These are phyloP conservation scores for Purshia tridentata DNA, from an alignment of 306 rosid species.

Conservation along the genomic window DNA sequence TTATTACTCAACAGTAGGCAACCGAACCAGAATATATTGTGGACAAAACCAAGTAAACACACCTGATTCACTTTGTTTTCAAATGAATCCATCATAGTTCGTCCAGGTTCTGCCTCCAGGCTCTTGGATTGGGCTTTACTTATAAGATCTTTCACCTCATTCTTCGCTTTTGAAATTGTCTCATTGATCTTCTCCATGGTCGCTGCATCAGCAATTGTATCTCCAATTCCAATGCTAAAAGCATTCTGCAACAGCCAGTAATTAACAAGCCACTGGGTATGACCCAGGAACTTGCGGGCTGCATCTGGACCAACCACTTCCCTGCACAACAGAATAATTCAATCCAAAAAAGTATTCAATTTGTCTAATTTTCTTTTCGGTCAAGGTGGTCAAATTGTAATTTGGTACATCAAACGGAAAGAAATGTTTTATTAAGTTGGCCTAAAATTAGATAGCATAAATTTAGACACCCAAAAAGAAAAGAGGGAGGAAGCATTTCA, in stretches of 20 bases:
- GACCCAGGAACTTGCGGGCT: constrained; percentile 97
- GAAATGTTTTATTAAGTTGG: no score
- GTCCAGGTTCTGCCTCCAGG: constrained; percentile 95
- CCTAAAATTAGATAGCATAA: no score
- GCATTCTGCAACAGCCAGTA: constrained; percentile 97
- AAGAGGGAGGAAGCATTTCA: no score
- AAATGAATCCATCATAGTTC: constrained; percentile 96
- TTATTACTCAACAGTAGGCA: constrained; percentile 17
- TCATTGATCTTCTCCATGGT: constrained; percentile 92
- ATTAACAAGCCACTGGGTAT: constrained; percentile 98
- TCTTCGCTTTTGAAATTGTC: constrained; percentile 84
- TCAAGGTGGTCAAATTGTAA: not conserved
- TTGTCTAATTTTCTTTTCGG: not conserved
- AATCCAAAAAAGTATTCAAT: not conserved
- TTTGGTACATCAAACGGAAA: not conserved
- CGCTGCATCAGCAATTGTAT: constrained; percentile 93
- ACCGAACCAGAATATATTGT: constrained; percentile 5
- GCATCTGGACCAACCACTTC: constrained; percentile 99
- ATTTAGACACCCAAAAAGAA: no score
- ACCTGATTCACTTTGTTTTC: constrained; percentile 99
- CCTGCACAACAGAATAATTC: constrained; percentile 49
- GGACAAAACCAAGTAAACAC: constrained; percentile 15
- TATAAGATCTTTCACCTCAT: constrained; percentile 84
- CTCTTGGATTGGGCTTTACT: constrained; percentile 78
- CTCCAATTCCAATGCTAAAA: constrained; percentile 97